Percentiles rank a stretch among this genome's conserved stretches.
phyloP scores from a whole-genome alignment of 2,329 filamentous ascomycete species.

The Fusarium equiseti region DNA sequence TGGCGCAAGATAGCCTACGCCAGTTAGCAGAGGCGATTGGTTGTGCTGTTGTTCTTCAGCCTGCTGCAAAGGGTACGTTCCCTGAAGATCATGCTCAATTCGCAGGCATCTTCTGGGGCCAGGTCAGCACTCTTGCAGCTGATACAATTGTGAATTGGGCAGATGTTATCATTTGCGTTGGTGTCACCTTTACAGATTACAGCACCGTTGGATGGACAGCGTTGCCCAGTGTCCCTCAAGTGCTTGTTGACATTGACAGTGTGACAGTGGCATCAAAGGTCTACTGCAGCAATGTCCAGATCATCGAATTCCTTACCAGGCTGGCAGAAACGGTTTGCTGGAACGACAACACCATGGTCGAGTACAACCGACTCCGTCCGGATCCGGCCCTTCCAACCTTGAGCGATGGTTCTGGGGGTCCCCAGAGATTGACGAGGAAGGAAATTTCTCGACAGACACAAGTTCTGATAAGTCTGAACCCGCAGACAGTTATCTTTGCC shows the following conservation, averaged over 20 bases:
- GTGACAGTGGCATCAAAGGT: background rate
- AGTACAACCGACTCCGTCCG: background rate
- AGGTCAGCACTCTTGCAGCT: background rate
- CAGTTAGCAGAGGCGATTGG: background rate
- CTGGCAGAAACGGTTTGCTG: background rate
- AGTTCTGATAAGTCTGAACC: background rate
- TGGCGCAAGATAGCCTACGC: background rate
- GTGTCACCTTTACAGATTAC: background rate
- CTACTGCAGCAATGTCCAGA: background rate
- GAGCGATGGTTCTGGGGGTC: background rate
- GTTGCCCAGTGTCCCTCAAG: background rate
- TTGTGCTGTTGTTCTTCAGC: background rate
- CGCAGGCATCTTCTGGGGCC: background rate
- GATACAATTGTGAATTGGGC: background rate
- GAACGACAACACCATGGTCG: background rate
- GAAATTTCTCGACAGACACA: background rate
- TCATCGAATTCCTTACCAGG: background rate
- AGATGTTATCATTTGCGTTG: background rate
- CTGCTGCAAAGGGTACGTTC: background rate
- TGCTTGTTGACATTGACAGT: background rate
- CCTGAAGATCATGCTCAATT: background rate
- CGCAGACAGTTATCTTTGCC: background rate
- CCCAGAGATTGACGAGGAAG: background rate
- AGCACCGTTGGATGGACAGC: conserved; percentile 2
- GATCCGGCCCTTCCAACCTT: background rate